phyloP scores from a whole-genome alignment of 192 early-diverging fungal genomes.

The Globomyces pollinis-pini region DNA sequence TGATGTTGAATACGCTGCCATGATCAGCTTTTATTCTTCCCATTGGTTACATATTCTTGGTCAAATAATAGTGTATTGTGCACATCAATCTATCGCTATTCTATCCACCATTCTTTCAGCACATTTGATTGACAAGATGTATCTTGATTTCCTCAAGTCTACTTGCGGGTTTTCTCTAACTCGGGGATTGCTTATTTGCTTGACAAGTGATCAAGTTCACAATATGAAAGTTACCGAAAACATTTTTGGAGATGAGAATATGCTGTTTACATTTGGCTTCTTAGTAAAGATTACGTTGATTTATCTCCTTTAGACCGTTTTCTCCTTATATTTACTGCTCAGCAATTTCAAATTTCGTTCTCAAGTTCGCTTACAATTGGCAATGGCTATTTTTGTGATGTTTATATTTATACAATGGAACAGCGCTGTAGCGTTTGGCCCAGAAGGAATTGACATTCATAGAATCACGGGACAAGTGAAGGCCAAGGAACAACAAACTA shows the following conservation, averaged over 20 bases:
- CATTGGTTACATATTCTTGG: constrained; percentile 28
- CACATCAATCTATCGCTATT: constrained; percentile 36
- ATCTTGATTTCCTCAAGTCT: constrained; percentile 41
- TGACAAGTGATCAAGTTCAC: too few species aligned
- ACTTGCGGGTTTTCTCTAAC: constrained; percentile 33
- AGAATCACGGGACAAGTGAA: constrained; percentile 7
- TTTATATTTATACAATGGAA: constrained; percentile 42
- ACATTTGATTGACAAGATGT: constrained; percentile 42
- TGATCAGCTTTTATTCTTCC: constrained; percentile 55
- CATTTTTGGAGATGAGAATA: constrained; percentile 30
- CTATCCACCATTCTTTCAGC: constrained; percentile 37
- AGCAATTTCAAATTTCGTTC: constrained; percentile 42
- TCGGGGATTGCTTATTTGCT: constrained; percentile 15
- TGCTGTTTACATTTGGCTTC: constrained; percentile 38
- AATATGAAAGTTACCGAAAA: constrained; percentile 16
- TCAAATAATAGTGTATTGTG: constrained; percentile 41
- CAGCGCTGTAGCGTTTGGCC: constrained; percentile 9
- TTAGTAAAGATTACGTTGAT: constrained; percentile 28
- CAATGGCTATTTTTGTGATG: constrained; percentile 17
- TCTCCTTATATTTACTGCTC: constrained; percentile 35
- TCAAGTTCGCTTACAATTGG: constrained; percentile 44
- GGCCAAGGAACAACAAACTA: constrained; percentile 3
- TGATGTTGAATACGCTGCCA: constrained; percentile 50
- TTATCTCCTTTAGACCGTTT: constrained; percentile 34
- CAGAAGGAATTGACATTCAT: constrained; percentile 10